Base-by-base conservation (phyloP, 805 yeast genomes). In the Naumovozyma castellii region DNA sequence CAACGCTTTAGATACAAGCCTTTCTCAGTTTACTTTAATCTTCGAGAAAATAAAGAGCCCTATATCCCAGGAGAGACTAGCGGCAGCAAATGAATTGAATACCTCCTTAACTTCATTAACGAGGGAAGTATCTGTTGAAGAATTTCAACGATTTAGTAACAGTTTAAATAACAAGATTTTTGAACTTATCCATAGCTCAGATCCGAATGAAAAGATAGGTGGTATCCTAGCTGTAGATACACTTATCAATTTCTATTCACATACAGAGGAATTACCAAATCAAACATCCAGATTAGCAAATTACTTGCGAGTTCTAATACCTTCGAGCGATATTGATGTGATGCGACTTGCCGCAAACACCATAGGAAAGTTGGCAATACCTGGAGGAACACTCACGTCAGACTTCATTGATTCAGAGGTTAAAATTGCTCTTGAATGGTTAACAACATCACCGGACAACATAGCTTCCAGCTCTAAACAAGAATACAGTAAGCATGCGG, bases 351-450 rank as follows among this genome's bases (percentile, higher is more conserved):
- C 97, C 2, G 87, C 95, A 0, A 72, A 72, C 39, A 85, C 95
- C 0, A 68, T 92, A 46, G 98, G 97, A 10, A 82, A 81, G 53
- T 68, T 90, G 48, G 94, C 97, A 0, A 76, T 79, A 4, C 90
- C 94, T 0, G 95, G 95, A 19, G 92, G 94, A 1, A 78, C 94
- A 1, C 63, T 87, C 39, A 85, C 95, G 0, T 87, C 94, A 1
- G 96, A 87, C 37, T 82, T 90, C 58, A 96, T 92, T 19, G 97
- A 90, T 45, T 83, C 77, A 51, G 96, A 90, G 59, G 92, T 92
- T 6, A 84, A 82, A 54, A 72, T 84, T 36, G 85, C 95, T 31
- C 70, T 90, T 37, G 98, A 92, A 60, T 82, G 96, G 90, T 71
- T 90, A 18, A 84, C 85, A 27, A 72, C 81, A n/a, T 51, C 61